Conservation (phyloP, 1,284 basidiomycete genomes). For the Apiotrichum akiyoshidainum region DNA sequence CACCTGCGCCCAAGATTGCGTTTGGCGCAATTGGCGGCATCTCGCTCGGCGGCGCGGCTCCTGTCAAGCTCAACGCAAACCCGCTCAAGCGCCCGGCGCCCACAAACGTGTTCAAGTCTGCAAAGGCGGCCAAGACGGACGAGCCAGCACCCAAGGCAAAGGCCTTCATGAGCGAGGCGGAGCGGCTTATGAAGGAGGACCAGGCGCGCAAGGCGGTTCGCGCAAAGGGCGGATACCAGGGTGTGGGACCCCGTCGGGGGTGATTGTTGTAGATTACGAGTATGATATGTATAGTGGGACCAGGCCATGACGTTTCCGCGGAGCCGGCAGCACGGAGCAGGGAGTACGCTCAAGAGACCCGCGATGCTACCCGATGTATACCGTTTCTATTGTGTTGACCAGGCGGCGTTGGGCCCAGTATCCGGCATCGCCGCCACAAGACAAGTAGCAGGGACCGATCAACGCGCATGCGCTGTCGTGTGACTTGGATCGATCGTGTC, state of each 20-base stretch:
- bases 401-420: too few relatives aligned
- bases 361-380: too few relatives aligned
- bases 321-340: too few relatives aligned
- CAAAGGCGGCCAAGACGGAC: constrained; percentile 52
- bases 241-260: constrained; percentile 10
- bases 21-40: constrained; percentile 11
- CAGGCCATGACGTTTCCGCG: too few relatives aligned
- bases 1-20: constrained; percentile 13
- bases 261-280: neutral
- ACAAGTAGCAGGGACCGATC: too few relatives aligned
- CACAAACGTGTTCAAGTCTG: constrained; percentile 64
- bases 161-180: constrained; percentile 68
- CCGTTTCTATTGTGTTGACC: too few relatives aligned
- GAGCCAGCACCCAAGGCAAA: constrained; percentile 53
- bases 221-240: constrained; percentile 14
- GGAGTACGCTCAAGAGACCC: too few relatives aligned
- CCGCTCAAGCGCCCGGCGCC: constrained; percentile 53
- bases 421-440: too few relatives aligned
- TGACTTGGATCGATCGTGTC: too few relatives aligned
- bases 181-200: constrained; percentile 78
- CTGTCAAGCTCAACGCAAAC: constrained; percentile 22
- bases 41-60: neutral
- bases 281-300: neutral
- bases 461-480: too few relatives aligned
- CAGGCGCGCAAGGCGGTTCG: constrained; percentile 65